Evolutionary conservation across 2,329 filamentous ascomycete species (phyloP), one percentile per base, ranked within the genome.

Genomic region (Westerdykella sp.): DNA sequence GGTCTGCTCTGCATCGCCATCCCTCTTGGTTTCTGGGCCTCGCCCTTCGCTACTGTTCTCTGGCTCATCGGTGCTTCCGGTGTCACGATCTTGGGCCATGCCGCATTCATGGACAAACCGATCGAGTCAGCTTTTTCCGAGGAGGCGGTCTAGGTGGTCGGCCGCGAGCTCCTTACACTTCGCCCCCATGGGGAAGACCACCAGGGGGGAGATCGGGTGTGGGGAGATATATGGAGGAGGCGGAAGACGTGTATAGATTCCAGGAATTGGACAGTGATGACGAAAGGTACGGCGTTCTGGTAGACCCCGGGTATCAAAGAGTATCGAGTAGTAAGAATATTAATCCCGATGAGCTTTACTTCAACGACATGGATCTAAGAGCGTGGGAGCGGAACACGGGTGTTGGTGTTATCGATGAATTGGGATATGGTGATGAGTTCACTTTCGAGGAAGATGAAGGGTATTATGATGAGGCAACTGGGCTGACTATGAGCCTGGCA

Each of bases 41-140:
- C 86, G 51, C 88, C 88, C 48, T 83, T 97, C 68, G 70, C 78
- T 60, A 94, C 89, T 40, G 78, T 90, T 58, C 81, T 97, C 59
- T 97, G 93, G 93, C 79, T 98, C 66, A 88, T 97, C 65, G 93
- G 93, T 67, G 93, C 93, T 59, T 91, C 86, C 57, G 90, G 88
- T 68, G 88, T 96, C 67, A 87, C 84, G 67, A 94, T 97, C 56
- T 75, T 97, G 55, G 93, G 93, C 71, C 93, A 98, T 74, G 93
- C 93, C 57, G 79, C 89, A 51, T 81, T 97, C 67, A 83, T 97
- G 85, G 91, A 97, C 69, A 96, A 95, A 80, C 91, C 91, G 47
- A 95, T 97, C 77, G 93, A 97, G 83, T 91, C 94, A 90, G 90
- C 90, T 96, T 98, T 98, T 96, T 96, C 91, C 79, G 93, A 94